phyloP scores from a whole-genome alignment of 768 basidiomycete species.

The Tricholoma matsutake region DNA sequence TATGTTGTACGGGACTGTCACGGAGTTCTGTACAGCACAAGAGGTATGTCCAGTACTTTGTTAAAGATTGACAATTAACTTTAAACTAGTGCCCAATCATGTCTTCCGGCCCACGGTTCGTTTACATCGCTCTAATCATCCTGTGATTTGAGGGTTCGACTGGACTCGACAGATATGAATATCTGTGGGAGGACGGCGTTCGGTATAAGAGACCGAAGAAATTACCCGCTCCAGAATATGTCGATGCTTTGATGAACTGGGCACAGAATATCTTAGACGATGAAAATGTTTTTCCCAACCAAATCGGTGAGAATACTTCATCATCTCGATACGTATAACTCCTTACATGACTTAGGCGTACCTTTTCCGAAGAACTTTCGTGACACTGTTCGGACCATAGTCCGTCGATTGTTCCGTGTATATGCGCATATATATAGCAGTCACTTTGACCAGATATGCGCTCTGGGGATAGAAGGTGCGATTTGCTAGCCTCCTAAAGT shows the following conservation, averaged over 20 bases:
- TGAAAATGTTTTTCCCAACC: slow-evolving; percentile 88
- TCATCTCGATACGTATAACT: background rate
- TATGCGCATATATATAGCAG: slow-evolving; percentile 99
- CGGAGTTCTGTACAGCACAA: slow-evolving; percentile 94
- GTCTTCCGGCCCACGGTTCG: slow-evolving; percentile 91
- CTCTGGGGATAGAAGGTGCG: slow-evolving; percentile 93
- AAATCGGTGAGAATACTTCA: slow-evolving; percentile 64
- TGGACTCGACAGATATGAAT: slow-evolving; percentile 67
- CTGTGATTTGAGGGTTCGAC: background rate
- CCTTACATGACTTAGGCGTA: slow-evolving; percentile 51
- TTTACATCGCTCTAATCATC: background rate
- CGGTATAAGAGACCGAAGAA: slow-evolving; percentile 90
- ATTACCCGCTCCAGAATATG: slow-evolving; percentile 92
- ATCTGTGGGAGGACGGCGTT: slow-evolving; percentile 90
- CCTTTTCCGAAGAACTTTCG: slow-evolving; percentile 90
- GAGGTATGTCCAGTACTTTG: slow-evolving; percentile 48
- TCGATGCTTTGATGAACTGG: slow-evolving; percentile 99
- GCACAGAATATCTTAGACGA: slow-evolving; percentile 91
- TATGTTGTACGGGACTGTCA: slow-evolving; percentile 98
- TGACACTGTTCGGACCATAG: slow-evolving; percentile 87
- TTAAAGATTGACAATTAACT: background rate
- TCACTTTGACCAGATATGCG: slow-evolving; percentile 98
- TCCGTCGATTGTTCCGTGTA: slow-evolving; percentile 90
- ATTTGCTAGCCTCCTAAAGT: background rate
- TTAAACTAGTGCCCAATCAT: slow-evolving; percentile 81